Evolutionary conservation across 108 stramenopile genomes (phyloP), one percentile per base, ranked within the genome.

Genomic region (Fragilariopsis cylindrus): DNA sequence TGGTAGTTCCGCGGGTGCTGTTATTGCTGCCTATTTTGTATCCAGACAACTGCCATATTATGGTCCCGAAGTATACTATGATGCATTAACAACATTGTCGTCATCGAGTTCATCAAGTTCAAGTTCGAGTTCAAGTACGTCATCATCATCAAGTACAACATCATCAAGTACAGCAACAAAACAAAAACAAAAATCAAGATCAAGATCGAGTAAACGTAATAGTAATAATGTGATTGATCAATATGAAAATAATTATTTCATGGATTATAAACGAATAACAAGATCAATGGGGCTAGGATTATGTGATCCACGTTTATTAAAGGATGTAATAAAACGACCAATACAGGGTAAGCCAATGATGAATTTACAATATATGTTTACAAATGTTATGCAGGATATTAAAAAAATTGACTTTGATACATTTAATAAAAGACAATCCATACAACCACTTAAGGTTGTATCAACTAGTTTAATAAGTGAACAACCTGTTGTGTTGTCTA

Each of bases 51-150:
- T 97, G 60, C 96, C 92, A 3, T 92, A 91, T 86, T 85, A 94
- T 64, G 98, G 98, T 6, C 97, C 95, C n/a, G 96, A 96, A 74
- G 80, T 98, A 16, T 97, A 97, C 69, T 98, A 98, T 79, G 96
- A 98, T 73, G 58, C 80, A 5, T 74, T 98, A 30, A 95, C 98
- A 11, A 87, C 5, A 88, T 91, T 5, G 95, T 90, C 4, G 68
- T 79, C 57, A 40, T 43, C 19, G 0, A 5, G 7, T 7, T 15
- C 39, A 45, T 15, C 42, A 45, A 63, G 13, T n/a, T 4, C 6
- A 63, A 45, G 41, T 15, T 0, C 7, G 8, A 58, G 19, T 9
- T 16, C 58, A 60, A 21, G 57, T 57, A 7, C 8, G 1, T 3
- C 60, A 62, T 12, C 7, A 5, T 21, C 21, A 62, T 12, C 7